Percentiles rank a stretch among this genome's conserved stretches.
Evolutionary conservation across 179 eudicot species (phyloP).

Genomic region (Beta macrorhiza): DNA sequence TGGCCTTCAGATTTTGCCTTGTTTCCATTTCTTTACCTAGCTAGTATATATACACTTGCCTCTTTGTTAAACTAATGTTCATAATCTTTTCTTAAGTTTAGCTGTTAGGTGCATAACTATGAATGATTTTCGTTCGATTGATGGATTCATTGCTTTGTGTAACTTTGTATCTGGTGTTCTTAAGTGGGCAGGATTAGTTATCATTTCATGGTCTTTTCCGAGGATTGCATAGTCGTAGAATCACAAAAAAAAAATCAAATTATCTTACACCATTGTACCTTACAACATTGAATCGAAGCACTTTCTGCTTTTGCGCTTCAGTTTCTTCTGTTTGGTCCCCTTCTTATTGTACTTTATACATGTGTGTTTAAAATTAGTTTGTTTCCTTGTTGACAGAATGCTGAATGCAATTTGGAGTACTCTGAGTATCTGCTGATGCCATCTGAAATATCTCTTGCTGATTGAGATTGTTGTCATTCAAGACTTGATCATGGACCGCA

Average conservation of each 20-base stretch:
- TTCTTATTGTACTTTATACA: not conserved
- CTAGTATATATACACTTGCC: too few relatives aligned
- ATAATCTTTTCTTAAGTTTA: too few relatives aligned
- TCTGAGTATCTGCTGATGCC: slow-evolving; percentile 9
- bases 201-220: not conserved
- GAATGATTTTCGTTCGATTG: not conserved
- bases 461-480: slow-evolving; percentile 15
- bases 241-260: not conserved
- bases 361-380: not conserved
- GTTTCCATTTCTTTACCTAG: too few relatives aligned
- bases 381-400: slow-evolving; percentile 30
- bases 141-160: not conserved
- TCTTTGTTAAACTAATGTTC: too few relatives aligned
- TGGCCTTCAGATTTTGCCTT: too few relatives aligned
- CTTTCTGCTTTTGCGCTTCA: not conserved
- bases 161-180: too few relatives aligned
- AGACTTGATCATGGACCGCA: slow-evolving; percentile 52
- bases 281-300: not conserved
- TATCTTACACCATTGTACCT: not conserved
- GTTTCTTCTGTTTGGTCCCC: not conserved
- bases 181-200: not conserved
- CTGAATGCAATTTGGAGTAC: slow-evolving; percentile 6
- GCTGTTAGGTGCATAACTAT: not conserved
- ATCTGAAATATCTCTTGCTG: slow-evolving; percentile 8
- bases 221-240: not conserved